phyloP scores from a whole-genome alignment of 441 rosid species.

The Metrosideros polymorpha region DNA sequence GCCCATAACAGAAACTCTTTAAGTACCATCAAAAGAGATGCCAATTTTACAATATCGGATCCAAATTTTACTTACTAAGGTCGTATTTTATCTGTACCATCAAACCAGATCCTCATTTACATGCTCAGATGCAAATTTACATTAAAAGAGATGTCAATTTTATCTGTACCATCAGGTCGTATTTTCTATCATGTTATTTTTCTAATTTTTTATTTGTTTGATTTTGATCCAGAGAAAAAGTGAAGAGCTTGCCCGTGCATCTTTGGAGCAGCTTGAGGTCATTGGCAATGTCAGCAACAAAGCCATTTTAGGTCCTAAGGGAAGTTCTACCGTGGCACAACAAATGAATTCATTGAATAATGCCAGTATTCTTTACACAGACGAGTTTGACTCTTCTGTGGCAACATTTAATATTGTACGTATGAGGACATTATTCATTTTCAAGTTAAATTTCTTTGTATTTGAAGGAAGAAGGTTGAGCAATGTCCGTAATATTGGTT shows the following conservation, averaged over 20 bases:
- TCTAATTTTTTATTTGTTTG: slow-evolving; percentile 3
- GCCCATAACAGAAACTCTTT: not conserved
- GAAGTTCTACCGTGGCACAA: slow-evolving; percentile 20
- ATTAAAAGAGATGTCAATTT: not conserved
- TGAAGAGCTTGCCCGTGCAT: slow-evolving; percentile 57
- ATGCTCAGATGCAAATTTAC: not conserved
- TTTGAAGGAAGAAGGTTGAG: not conserved
- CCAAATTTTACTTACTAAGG: not conserved
- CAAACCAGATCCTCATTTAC: not conserved
- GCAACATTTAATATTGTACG: slow-evolving; percentile 72
- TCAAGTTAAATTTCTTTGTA: not conserved
- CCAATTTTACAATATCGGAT: not conserved
- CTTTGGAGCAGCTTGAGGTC: slow-evolving; percentile 59
- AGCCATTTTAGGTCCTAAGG: slow-evolving; percentile 40
- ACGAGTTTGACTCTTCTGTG: slow-evolving; percentile 72
- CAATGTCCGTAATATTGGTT: not conserved
- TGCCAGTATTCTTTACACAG: slow-evolving; percentile 30
- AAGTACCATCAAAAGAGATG: not conserved
- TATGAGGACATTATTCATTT: not conserved
- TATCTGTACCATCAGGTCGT: not conserved
- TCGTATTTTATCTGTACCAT: not conserved
- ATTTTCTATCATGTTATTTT: not conserved
- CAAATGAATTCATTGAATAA: slow-evolving; percentile 31
- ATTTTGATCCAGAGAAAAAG: slow-evolving; percentile 49
- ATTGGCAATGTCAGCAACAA: slow-evolving; percentile 35